These are phyloP conservation scores for Neurospora sp. DNA, from an alignment of 495 filamentous ascomycete species.

Conservation along the genomic window DNA sequence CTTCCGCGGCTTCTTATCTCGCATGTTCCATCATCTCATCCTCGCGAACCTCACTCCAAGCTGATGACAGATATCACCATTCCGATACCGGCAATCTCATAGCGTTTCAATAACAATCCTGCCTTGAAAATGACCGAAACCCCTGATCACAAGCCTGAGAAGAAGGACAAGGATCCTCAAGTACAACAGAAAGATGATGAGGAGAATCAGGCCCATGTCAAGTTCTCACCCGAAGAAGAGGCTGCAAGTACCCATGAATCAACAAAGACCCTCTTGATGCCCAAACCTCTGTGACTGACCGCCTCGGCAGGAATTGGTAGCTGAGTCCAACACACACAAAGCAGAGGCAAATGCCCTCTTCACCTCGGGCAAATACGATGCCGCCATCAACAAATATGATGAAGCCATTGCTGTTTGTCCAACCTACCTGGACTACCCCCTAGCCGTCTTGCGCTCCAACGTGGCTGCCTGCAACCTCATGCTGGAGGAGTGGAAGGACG, in stretches of 20 bases:
- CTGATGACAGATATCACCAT: background rate
- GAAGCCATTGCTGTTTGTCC: constrained; percentile 74
- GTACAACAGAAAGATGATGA: constrained; percentile 2
- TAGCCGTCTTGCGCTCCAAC: constrained; percentile 80
- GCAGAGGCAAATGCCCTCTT: constrained; percentile 71
- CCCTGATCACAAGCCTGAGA: background rate
- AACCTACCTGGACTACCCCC: constrained; percentile 80
- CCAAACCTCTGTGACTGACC: background rate
- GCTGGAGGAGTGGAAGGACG: constrained; percentile 76
- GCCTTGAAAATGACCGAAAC: background rate
- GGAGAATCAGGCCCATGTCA: constrained; percentile 11
- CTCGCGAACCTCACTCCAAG: background rate
- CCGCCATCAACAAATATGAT: constrained; percentile 85
- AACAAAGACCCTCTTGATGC: background rate
- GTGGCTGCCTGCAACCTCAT: constrained; percentile 87
- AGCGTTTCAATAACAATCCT: background rate
- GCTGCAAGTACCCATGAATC: constrained; percentile 13
- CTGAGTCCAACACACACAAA: constrained; percentile 67
- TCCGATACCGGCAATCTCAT: background rate
- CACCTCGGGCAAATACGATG: constrained; percentile 56
- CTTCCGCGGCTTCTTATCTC: background rate
- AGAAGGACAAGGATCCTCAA: background rate
- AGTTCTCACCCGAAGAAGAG: constrained; percentile 42
- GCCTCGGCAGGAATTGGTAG: constrained; percentile 47
- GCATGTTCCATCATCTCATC: background rate